phyloP scores from a whole-genome alignment of 208 protist genomes.

The Novymonas esmeraldas region DNA sequence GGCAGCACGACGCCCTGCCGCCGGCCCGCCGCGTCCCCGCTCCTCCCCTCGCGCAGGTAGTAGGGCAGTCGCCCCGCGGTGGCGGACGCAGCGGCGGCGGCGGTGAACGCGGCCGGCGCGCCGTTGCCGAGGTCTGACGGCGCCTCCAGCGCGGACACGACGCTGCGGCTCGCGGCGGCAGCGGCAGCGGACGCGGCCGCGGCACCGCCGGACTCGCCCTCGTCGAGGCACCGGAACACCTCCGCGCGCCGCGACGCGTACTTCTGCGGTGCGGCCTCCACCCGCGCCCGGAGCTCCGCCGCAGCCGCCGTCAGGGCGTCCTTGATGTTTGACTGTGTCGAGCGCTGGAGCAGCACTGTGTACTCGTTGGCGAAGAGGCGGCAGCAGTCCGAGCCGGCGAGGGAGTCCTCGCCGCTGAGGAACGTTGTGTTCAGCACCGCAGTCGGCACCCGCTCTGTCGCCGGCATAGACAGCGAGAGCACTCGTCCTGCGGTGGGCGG shows the following conservation, averaged over 20 bases:
- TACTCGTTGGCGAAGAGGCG: constrained; percentile 79
- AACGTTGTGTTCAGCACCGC: constrained; percentile 69
- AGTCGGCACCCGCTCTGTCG: constrained; percentile 31
- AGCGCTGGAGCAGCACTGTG: constrained; percentile 35
- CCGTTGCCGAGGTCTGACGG: not conserved
- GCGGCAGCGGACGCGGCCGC: not conserved
- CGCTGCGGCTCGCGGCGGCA: not conserved
- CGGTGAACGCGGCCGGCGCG: not conserved
- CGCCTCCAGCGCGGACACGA: not conserved
- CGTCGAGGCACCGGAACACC: constrained; percentile 32
- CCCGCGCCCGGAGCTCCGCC: not conserved
- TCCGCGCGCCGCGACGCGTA: constrained; percentile 27
- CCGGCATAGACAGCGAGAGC: constrained; percentile 42
- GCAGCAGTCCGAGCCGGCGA: constrained; percentile 66
- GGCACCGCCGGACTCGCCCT: not conserved
- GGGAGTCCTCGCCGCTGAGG: constrained; percentile 45
- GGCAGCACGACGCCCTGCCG: constrained; percentile 20
- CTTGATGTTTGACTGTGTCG: constrained; percentile 17
- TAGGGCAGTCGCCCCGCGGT: constrained; percentile 43
- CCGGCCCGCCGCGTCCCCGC: not conserved
- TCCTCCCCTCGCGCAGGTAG: constrained; percentile 41
- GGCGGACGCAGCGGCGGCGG: not conserved
- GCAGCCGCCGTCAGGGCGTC: constrained; percentile 8
- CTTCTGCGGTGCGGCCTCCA: constrained; percentile 26
- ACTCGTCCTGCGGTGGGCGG: constrained; percentile 35